Conservation (phyloP, 2,329 filamentous ascomycete genomes). For the Bipolaris oryzae region DNA sequence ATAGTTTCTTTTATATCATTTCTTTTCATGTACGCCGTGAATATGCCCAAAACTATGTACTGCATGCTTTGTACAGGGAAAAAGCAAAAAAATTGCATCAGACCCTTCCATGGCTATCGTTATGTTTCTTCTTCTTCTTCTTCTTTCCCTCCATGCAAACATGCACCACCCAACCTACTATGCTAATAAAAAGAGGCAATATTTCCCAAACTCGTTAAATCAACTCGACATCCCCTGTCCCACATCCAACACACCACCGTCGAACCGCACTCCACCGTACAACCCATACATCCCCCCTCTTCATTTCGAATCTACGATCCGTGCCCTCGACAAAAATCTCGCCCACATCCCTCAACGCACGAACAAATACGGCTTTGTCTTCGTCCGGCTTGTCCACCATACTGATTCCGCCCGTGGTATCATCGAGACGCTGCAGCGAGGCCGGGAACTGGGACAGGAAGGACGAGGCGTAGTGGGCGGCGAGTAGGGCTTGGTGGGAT, state of each 20-base stretch:
- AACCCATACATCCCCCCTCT: slow-evolving; percentile 63
- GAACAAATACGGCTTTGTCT: slow-evolving; percentile 82
- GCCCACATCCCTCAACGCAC: slow-evolving; percentile 67
- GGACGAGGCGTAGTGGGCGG: slow-evolving; percentile 81
- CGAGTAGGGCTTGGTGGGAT: slow-evolving; percentile 81
- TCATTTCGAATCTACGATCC: slow-evolving; percentile 57
- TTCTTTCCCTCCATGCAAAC: background rate
- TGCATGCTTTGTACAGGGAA: too few relatives aligned
- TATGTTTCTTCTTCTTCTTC: background rate
- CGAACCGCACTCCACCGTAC: slow-evolving; percentile 62
- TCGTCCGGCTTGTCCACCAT: slow-evolving; percentile 91
- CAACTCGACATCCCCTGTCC: slow-evolving; percentile 74
- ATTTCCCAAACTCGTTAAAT: slow-evolving; percentile 43
- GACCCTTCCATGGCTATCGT: background rate
- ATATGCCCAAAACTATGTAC: too few relatives aligned
- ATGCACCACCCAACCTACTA: background rate
- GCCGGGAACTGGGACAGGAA: slow-evolving; percentile 84
- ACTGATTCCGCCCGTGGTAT: slow-evolving; percentile 83
- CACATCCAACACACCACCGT: slow-evolving; percentile 63
- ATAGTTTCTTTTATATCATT: too few relatives aligned
- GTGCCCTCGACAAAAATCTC: slow-evolving; percentile 65
- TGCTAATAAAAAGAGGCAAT: background rate
- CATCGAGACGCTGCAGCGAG: slow-evolving; percentile 82
- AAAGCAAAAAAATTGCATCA: background rate
- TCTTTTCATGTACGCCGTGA: too few relatives aligned